Base-by-base conservation (phyloP, 176 grass and related monocot species). In the Bromus sterilis region DNA sequence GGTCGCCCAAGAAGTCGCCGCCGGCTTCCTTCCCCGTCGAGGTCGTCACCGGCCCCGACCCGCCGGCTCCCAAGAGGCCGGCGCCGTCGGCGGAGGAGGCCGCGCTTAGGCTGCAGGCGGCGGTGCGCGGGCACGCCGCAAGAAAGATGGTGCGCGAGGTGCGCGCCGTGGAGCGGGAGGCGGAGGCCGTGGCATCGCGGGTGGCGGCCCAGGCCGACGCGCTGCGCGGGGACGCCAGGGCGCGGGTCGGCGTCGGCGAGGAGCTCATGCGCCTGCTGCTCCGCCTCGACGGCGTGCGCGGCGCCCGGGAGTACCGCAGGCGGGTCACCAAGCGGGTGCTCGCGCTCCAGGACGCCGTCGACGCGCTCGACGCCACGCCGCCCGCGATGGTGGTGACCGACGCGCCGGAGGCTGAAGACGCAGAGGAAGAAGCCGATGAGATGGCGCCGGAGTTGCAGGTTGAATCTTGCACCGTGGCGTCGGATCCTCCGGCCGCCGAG, bases 271-370 rank as follows among this genome's bases (percentile, higher is more conserved):
- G 26, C 7, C 32, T 88, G 39, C 56, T 97, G 55, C 68, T 97
- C 2, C 79, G 78, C 3, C 77, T 97, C 1, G 89, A 97, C 61
- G 83, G 89, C 6, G 89, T 94, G 46, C 88, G 33, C 25, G 92
- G 87, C 9, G 91, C 87, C 18, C 76, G 94, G 59, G 89, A 87
- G 65, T 94, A 91, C 33, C 60, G 94, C 61, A 80, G 60, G 70
- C 81, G 66, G 83, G 94, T 97, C 61, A 78, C 87, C 43, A 86
- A 37, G 43, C 78, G 60, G 32, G 92, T 92, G 23, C 87, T 97
- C 40, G 71, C 74, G 44, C 79, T 97, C 7, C 94, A 97, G 76
- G 89, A 97, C 4, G 79, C 84, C 6, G 75, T 98, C 4, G 95
- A 94, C 62, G 82, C 89, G 3, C 61, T 97, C 1, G 67, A 85